Percentiles rank a stretch among this genome's conserved stretches.
These are phyloP conservation scores for Phytophthora fragariae DNA, from an alignment of 352 stramenopile genomes.

Conservation along the genomic window DNA sequence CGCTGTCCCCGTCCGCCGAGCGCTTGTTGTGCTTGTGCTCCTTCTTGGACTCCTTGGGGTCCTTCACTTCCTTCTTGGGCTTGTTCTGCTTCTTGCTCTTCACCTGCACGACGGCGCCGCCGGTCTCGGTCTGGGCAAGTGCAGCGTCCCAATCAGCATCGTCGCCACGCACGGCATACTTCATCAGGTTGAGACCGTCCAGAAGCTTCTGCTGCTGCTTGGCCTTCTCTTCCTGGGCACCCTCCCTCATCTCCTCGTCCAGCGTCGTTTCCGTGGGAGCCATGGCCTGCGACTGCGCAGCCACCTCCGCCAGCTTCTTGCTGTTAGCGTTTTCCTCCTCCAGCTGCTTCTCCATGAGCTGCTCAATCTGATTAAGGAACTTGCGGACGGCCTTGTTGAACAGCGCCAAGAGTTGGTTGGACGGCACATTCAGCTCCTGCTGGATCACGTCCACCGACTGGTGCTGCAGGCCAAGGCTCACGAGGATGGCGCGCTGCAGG, in stretches of 20 bases:
- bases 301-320: constrained; percentile 66
- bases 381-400: constrained; percentile 98
- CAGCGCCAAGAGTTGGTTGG: constrained; percentile 96
- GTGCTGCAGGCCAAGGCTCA: constrained; percentile 94
- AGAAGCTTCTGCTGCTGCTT: constrained; percentile 88
- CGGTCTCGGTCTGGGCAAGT: constrained; percentile 50
- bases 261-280: constrained; percentile 85
- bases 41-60: constrained; percentile 79
- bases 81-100: constrained; percentile 86
- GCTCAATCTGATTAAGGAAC: constrained; percentile 84
- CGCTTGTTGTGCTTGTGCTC: constrained; percentile 47
- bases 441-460: constrained; percentile 95
- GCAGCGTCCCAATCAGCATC: constrained; percentile 93
- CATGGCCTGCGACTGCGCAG: constrained; percentile 77
- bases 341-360: constrained; percentile 84
- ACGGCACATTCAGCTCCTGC: constrained; percentile 94
- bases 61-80: constrained; percentile 75
- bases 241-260: constrained; percentile 78
- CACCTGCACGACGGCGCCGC: constrained; percentile 74
- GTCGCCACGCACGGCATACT: constrained; percentile 95
- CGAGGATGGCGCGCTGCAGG: constrained; percentile 96
- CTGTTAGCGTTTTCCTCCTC: constrained; percentile 72
- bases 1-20: constrained; percentile 51
- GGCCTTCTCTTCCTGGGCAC: constrained; percentile 78
- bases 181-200: constrained; percentile 94